Evolutionary conservation across 768 basidiomycete genomes (phyloP).

Genomic region (Phylloporus arenicola): DNA sequence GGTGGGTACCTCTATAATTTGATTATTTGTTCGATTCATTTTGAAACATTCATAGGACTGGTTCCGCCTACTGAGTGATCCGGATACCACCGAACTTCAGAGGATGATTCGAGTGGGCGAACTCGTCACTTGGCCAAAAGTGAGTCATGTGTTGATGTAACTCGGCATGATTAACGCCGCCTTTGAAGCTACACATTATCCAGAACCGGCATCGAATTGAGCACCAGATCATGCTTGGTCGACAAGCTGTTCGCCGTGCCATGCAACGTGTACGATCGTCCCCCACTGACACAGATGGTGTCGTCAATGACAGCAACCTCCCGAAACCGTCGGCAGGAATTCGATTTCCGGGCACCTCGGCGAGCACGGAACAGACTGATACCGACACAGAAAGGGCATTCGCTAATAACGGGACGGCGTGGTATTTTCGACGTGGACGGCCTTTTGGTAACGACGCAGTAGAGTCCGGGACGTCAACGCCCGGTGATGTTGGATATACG

Average conservation of each 20-base stretch:
- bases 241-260: constrained; percentile 60
- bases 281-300: constrained; percentile 20
- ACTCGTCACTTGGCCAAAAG: constrained; percentile 95
- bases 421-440: constrained; percentile 51
- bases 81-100: constrained; percentile 70
- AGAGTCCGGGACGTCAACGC: constrained; percentile 32
- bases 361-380: constrained; percentile 57
- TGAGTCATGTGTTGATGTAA: constrained; percentile 29
- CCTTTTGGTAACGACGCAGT: constrained; percentile 20
- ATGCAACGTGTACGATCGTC: constrained; percentile 35
- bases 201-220: constrained; percentile 85
- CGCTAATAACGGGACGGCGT: constrained; percentile 43
- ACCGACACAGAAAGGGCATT: constrained; percentile 77
- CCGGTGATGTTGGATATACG: constrained; percentile 25
- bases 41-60: constrained; percentile 53
- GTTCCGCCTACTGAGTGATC: constrained; percentile 79
- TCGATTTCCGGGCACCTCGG: constrained; percentile 12
- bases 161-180: constrained; percentile 8
- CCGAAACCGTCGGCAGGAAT: constrained; percentile 24
- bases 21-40: neutral
- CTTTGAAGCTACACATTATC: constrained; percentile 79
- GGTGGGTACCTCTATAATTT: constrained; percentile 37
- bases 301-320: constrained; percentile 18
- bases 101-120: constrained; percentile 87
- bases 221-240: constrained; percentile 74